phyloP scores from a whole-genome alignment of 106 monocot species.

The Acanthochlamys bracteata region DNA sequence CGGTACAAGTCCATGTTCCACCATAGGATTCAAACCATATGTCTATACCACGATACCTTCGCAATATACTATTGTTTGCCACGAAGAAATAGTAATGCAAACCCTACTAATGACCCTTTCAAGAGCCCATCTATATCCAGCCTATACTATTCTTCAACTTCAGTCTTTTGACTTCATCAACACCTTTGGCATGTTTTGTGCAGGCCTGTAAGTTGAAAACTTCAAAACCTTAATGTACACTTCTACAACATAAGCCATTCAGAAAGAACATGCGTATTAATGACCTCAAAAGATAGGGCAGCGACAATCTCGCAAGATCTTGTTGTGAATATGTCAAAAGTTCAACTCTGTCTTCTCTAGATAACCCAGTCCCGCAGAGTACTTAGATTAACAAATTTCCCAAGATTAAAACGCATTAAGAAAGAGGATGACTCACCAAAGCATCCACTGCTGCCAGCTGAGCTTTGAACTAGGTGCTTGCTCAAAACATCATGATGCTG shows the following conservation, averaged over 20 bases:
- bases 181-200: too few species aligned
- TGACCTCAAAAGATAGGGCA: slow-evolving; percentile 68
- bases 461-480: too few species aligned
- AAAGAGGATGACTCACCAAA: too few species aligned
- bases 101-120: slow-evolving; percentile 70
- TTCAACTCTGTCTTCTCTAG: slow-evolving; percentile 62
- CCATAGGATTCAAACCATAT: too few species aligned
- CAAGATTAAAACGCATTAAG: neutral
- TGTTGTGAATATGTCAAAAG: slow-evolving; percentile 26
- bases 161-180: too few species aligned
- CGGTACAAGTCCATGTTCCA: too few species aligned
- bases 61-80: too few species aligned
- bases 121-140: slow-evolving; percentile 46
- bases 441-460: too few species aligned
- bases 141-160: too few species aligned
- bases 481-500: too few species aligned
- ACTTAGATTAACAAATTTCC: slow-evolving; percentile 3
- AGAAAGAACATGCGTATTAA: neutral
- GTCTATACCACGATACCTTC: too few species aligned
- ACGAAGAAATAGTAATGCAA: too few species aligned
- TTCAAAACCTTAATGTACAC: neutral
- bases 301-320: slow-evolving; percentile 68
- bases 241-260: neutral
- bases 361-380: slow-evolving; percentile 38
- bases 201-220: slow-evolving; percentile 41